Evolutionary conservation across 2,329 filamentous ascomycete species (phyloP).

Genomic region (Epichloe sp.): DNA sequence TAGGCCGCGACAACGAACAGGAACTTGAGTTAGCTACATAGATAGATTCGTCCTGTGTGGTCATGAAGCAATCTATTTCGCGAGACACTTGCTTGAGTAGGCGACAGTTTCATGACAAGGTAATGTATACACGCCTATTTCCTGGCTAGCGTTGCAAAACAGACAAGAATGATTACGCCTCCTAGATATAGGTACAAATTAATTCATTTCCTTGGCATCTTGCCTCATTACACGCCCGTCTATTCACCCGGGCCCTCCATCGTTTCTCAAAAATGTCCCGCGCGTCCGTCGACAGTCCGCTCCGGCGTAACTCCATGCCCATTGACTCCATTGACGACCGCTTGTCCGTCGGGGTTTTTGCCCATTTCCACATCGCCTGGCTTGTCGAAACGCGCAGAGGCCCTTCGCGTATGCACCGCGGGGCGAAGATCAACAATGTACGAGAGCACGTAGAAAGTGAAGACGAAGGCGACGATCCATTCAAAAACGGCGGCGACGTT

Average conservation of each 20-base stretch:
- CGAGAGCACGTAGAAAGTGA: conserved; percentile 75
- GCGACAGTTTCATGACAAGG: neutral
- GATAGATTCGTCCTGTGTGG: too few relatives aligned
- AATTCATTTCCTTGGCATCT: neutral
- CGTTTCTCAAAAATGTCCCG: conserved; percentile 1
- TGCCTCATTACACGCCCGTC: too few relatives aligned
- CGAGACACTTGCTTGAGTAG: too few relatives aligned
- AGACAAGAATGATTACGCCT: neutral
- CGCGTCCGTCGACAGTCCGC: neutral
- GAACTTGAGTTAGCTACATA: too few relatives aligned
- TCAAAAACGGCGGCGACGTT: conserved; percentile 70
- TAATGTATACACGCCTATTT: neutral
- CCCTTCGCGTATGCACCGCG: conserved; percentile 46
- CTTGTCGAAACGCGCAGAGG: conserved; percentile 18
- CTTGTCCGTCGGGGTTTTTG: neutral
- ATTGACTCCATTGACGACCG: neutral
- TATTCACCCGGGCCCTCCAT: too few relatives aligned
- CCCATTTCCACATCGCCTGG: conserved; percentile 13
- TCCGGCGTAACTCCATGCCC: neutral
- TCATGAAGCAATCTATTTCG: too few relatives aligned
- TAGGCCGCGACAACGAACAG: too few relatives aligned
- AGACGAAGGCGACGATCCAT: conserved; percentile 67
- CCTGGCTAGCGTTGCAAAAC: neutral
- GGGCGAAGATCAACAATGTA: conserved; percentile 83
- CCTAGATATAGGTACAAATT: neutral